These are phyloP conservation scores for Linnemannia zychae DNA, from an alignment of 192 early-diverging fungal genomes.

Conservation along the genomic window DNA sequence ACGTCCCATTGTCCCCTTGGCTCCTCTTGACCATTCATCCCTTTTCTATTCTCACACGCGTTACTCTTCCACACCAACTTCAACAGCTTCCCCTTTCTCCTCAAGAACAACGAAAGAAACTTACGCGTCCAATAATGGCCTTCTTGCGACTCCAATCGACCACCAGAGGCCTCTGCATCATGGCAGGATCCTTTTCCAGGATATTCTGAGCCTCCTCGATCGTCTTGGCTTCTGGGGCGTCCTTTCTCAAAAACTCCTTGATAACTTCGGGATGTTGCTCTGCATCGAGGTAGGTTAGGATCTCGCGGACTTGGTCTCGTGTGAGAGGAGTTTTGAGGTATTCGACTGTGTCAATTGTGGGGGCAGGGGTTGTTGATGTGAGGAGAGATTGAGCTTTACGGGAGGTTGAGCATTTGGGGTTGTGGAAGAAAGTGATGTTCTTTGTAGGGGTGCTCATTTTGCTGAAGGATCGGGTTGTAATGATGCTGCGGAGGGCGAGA, in stretches of 20 bases:
- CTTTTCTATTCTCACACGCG: no score
- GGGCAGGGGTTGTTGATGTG: neutral
- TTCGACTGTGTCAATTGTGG: slow-evolving; percentile 41
- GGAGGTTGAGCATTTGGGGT: slow-evolving; percentile 40
- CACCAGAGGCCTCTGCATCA: slow-evolving; percentile 44
- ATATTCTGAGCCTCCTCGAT: slow-evolving; percentile 33
- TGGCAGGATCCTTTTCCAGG: slow-evolving; percentile 25
- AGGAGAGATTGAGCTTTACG: slow-evolving; percentile 32
- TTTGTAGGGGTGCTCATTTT: slow-evolving; percentile 2
- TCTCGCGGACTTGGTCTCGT: slow-evolving; percentile 23
- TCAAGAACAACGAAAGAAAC: neutral
- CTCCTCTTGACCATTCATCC: neutral
- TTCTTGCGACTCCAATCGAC: slow-evolving; percentile 45
- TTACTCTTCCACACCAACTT: no score
- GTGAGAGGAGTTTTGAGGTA: slow-evolving; percentile 34
- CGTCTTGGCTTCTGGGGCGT: slow-evolving; percentile 30
- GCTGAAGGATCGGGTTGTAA: neutral
- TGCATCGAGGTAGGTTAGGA: slow-evolving; percentile 34
- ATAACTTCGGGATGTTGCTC: slow-evolving; percentile 30
- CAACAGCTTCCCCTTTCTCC: no score
- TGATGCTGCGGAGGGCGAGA: slow-evolving; percentile 5
- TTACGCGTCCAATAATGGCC: slow-evolving; percentile 50
- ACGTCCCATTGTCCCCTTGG: no score
- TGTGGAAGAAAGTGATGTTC: slow-evolving; percentile 50
- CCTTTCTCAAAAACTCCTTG: slow-evolving; percentile 37